Percentiles rank a stretch among this genome's conserved stretches.
Conservation (phyloP, 2,329 filamentous ascomycete genomes). For the Alternaria rosae region DNA sequence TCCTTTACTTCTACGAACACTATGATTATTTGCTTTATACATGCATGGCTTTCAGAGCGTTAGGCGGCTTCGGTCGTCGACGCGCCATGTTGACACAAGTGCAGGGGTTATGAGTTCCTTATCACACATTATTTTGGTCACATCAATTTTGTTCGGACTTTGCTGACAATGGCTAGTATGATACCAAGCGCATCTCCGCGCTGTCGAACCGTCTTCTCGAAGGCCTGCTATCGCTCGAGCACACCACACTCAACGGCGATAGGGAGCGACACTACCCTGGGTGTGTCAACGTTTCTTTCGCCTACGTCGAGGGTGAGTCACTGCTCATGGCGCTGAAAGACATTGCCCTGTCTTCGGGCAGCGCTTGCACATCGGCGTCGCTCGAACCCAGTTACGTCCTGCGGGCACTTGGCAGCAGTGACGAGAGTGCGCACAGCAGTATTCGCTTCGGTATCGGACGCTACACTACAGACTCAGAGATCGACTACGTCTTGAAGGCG, state of each 20-base stretch:
- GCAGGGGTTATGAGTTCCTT: slow-evolving; percentile 68
- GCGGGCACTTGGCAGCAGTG: slow-evolving; percentile 90
- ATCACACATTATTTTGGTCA: not conserved
- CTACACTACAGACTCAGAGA: slow-evolving; percentile 93
- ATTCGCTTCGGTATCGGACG: slow-evolving; percentile 97
- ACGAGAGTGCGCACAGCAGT: slow-evolving; percentile 97
- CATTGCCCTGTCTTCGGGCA: slow-evolving; percentile 94
- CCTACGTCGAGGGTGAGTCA: slow-evolving; percentile 97
- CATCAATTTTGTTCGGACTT: not conserved
- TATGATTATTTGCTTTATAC: slow-evolving; percentile 83
- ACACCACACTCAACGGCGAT: slow-evolving; percentile 91
- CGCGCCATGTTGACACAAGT: slow-evolving; percentile 62
- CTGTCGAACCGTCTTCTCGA: slow-evolving; percentile 85
- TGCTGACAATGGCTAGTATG: slow-evolving; percentile 70
- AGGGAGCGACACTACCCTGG: slow-evolving; percentile 86
- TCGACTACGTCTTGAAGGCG: slow-evolving; percentile 96
- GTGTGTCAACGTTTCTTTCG: slow-evolving; percentile 98
- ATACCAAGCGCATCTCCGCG: slow-evolving; percentile 80
- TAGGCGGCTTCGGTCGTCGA: slow-evolving; percentile 39
- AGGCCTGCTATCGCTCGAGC: slow-evolving; percentile 86
- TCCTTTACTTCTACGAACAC: slow-evolving; percentile 32
- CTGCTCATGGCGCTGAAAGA: slow-evolving; percentile 98
- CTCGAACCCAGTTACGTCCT: slow-evolving; percentile 96
- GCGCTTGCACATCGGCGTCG: slow-evolving; percentile 95
- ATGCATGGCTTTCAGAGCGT: slow-evolving; percentile 88